Evolutionary conservation across 1,139 yeast genomes (phyloP).

Genomic region (Geotrichum aggregatum): DNA sequence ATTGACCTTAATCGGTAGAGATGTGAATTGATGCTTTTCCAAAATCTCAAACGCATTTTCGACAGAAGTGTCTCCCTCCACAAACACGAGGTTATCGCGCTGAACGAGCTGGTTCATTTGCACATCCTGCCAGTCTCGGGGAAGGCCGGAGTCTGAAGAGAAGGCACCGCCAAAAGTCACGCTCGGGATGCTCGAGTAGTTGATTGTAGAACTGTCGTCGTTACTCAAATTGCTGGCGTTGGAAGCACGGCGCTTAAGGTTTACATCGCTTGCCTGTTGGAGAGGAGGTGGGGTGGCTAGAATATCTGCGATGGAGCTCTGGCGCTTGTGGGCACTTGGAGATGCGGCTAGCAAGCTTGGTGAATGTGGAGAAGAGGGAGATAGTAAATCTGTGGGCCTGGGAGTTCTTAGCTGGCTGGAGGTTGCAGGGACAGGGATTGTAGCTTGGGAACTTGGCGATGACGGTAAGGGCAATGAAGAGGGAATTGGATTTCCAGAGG

Average conservation of each 20-base stretch:
- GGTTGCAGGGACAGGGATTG: neutral
- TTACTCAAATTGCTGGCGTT: conserved; percentile 21
- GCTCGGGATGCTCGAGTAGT: conserved; percentile 17
- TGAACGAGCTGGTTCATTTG: conserved; percentile 71
- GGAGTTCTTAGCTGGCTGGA: neutral
- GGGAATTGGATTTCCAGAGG: neutral
- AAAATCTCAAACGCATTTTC: conserved; percentile 84
- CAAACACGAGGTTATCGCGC: conserved; percentile 67
- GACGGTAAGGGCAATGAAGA: neutral
- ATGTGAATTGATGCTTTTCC: conserved; percentile 66
- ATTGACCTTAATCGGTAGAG: conserved; percentile 60
- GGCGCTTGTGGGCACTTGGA: conserved; percentile 7
- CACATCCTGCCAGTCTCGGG: conserved; percentile 68
- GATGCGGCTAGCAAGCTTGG: conserved; percentile 15
- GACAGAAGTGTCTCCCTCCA: conserved; percentile 62
- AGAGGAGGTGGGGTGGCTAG: conserved; percentile 80
- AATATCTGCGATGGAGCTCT: conserved; percentile 67
- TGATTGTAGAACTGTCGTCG: conserved; percentile 22
- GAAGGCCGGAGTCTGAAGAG: conserved; percentile 29
- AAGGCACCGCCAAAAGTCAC: conserved; percentile 25
- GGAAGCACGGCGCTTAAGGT: conserved; percentile 17
- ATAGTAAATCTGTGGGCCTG: neutral
- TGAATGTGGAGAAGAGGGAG: conserved; percentile 10
- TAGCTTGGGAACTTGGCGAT: neutral
- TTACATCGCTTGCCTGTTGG: conserved; percentile 26